phyloP scores from a whole-genome alignment of 768 basidiomycete species.

The Rubroboletus pulcherrimus region DNA sequence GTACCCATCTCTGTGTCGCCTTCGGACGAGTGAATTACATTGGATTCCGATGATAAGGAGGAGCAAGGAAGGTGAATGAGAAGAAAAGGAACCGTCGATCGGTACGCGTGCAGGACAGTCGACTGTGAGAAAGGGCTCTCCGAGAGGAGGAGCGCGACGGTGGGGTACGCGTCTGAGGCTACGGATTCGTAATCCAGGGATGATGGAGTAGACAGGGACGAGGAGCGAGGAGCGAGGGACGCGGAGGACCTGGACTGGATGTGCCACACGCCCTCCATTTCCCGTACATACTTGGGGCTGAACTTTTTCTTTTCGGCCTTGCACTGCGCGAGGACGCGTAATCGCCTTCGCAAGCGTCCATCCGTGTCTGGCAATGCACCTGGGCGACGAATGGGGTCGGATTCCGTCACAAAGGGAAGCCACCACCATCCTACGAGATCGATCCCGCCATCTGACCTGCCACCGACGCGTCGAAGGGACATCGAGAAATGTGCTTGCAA shows the following conservation, averaged over 20 bases:
- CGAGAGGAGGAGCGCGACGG: conserved; percentile 75
- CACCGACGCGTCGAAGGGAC: conserved; percentile 75
- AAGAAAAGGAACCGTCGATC: conserved; percentile 74
- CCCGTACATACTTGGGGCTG: conserved; percentile 77
- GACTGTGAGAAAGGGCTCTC: conserved; percentile 75
- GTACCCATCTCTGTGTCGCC: conserved; percentile 1
- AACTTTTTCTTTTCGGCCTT: conserved; percentile 85
- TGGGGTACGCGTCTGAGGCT: conserved; percentile 2
- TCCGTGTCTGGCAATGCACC: conserved; percentile 13
- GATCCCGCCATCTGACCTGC: conserved; percentile 85
- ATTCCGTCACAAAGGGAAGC: conserved; percentile 45
- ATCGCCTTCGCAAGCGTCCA: conserved; percentile 39
- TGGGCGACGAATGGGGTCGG: neutral
- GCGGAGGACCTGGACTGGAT: conserved; percentile 14
- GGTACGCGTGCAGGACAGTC: conserved; percentile 64
- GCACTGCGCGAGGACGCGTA: conserved; percentile 84
- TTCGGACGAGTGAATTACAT: neutral
- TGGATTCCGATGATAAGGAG: neutral
- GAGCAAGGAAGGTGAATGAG: conserved; percentile 69
- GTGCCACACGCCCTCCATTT: conserved; percentile 85
- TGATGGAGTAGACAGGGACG: neutral
- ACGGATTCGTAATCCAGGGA: neutral
- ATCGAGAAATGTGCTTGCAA: conserved; percentile 70
- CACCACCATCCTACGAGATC: conserved; percentile 95
- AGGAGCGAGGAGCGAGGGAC: neutral